These are phyloP conservation scores for Xylariaceae sp. DNA, from an alignment of 2,329 filamentous ascomycete species.

Conservation along the genomic window DNA sequence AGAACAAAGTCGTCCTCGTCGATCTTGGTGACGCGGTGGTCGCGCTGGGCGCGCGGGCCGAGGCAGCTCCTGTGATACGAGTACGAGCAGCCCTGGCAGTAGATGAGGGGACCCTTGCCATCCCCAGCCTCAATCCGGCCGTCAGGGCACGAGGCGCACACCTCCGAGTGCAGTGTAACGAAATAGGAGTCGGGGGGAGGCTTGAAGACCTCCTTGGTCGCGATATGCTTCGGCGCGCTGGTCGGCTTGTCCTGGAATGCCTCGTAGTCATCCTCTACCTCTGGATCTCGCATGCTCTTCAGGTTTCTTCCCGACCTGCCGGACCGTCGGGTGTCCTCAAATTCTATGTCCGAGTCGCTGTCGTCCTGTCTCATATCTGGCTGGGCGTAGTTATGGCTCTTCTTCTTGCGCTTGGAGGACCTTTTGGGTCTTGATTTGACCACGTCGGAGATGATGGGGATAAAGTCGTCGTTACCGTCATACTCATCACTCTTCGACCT, in stretches of 20 bases:
- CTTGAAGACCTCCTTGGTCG: constrained; percentile 68
- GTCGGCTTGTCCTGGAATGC: constrained; percentile 37
- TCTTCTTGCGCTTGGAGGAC: constrained; percentile 12
- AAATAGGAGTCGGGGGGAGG: constrained; percentile 58
- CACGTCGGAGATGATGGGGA: constrained; percentile 23
- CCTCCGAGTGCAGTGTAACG: constrained; percentile 56
- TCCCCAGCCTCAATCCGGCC: constrained; percentile 37
- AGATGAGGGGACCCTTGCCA: constrained; percentile 64
- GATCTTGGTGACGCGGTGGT: constrained; percentile 88
- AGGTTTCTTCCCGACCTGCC: constrained; percentile 36
- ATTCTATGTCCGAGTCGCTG: constrained; percentile 41
- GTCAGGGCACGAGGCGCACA: constrained; percentile 61
- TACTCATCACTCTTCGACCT: constrained; percentile 12
- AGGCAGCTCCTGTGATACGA: constrained; percentile 80
- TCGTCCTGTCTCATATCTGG: constrained; percentile 13
- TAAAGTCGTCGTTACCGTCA: constrained; percentile 11
- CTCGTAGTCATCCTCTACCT: constrained; percentile 53
- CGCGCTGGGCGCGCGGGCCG: constrained; percentile 61
- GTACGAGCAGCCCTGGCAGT: constrained; percentile 84
- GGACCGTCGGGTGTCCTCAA: constrained; percentile 44
- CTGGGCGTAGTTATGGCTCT: constrained; percentile 11
- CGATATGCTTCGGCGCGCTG: constrained; percentile 46
- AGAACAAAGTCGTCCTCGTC: constrained; percentile 70
- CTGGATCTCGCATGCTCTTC: constrained; percentile 41
- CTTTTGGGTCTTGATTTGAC: constrained; percentile 10